Evolutionary conservation across 805 yeast species (phyloP), one percentile per base, ranked within the genome.

Genomic region (Candida golubevii): DNA sequence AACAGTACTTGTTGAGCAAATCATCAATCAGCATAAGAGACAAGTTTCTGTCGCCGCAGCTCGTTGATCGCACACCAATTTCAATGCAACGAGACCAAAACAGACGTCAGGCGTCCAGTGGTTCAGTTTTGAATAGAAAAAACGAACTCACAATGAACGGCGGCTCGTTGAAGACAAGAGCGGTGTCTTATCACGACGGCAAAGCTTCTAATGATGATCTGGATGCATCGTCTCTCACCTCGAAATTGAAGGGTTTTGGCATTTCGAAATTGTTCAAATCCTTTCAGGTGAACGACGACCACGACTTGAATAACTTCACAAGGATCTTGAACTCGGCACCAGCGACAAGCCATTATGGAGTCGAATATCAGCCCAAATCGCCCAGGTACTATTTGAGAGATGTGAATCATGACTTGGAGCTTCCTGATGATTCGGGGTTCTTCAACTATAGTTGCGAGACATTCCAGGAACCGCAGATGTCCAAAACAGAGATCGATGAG

Each of bases 391-490:
- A 51, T 8, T 61, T 65, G 26, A 51, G 74, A 33, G 70, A 68
- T 42, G 47, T 63, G 8, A 54, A 61, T n/a, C 47, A 48, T 7
- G 52, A 50, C 15, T 78, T 80, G 2, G 66, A 65, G 6, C 55
- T 84, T 4, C 85, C 88, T 1, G 60, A 79, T 9, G 70, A 71
- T 5, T 82, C 88, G 8, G 78, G 79, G 7, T 84, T 86, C 55
- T 77, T 85, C 49, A 86, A 83, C 41, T 86, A 83, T 62, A 79
- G 85, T 54, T 79, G 88, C 47, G 99, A 93, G 61, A 90, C 89
- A 58, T 93, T 91, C 68, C 96, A 90, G 57, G 98, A 90, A 59
- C 97, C 99, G 0, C 98, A 91, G 59, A 83, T 90, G 83, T 81
- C 87, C 9, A 82, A 80, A 46, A 77, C 79, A 42, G 97, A 91